Evolutionary conservation across 495 filamentous ascomycete species (phyloP), one percentile per base, ranked within the genome.

Genomic region (Tuber magnatum): DNA sequence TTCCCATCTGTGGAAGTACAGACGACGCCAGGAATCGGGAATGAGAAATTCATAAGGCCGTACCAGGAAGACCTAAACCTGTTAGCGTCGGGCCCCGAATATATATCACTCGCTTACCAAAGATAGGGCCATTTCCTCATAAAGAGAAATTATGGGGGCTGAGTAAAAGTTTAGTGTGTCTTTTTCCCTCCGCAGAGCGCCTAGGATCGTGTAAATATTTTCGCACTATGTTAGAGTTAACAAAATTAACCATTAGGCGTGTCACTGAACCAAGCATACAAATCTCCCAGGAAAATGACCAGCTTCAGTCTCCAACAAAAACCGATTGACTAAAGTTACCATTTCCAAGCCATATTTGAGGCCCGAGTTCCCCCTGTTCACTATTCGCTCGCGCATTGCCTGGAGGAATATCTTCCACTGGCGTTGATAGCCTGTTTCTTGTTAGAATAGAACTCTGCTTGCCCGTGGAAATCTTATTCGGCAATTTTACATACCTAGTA

Each of bases 1-100:
- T 24, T n/a, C 22, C 51, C 65, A 74, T 16, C 61, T 48, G 1
- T 28, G 12, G 22, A 76, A 48, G 40, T 74, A 32, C 39, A 76
- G 3, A n/a, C 10, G 18, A 1, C 9, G 39, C 56, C 72, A 76
- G 7, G 75, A 76, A 16, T 22, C 61, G 8, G 75, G 75, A 22
- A 73, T 51, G n/a, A 76, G 24, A 8, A 76, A 74, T 7, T 73
- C 42, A 75, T 41, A 2, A 38, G 71, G 71, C 35, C 75, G 71
- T 42, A 40, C 40, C 20, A 76, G 40, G 7, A 74, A 42, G 44
- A 76, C 74, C 71, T 76, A 40, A 24, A 35, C 0, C 5, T 22
- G 32, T 24, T 18, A 68, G 2, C 24, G 39, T 10, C 28, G n/a
- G 28, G 8, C 0, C 0, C 9, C 0, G 9, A 56, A 56, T 56